Evolutionary conservation across 1,284 basidiomycete genomes (phyloP).

Genomic region (Chalciporus sp.): DNA sequence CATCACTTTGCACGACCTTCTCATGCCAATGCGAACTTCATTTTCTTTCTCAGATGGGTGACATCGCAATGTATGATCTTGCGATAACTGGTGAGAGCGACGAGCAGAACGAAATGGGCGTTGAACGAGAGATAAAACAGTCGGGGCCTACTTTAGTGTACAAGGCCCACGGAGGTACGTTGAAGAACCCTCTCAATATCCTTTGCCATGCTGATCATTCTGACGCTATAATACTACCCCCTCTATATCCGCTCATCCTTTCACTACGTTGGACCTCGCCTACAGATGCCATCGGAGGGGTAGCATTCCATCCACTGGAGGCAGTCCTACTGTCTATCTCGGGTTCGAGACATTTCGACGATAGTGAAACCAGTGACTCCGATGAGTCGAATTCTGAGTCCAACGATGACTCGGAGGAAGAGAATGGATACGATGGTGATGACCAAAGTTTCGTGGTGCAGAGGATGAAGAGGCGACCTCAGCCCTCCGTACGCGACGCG

Average conservation of each 20-base stretch:
- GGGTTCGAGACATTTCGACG: slow-evolving; percentile 66
- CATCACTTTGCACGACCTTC: background rate
- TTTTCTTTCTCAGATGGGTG: slow-evolving; percentile 38
- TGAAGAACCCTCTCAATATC: background rate
- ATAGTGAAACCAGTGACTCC: background rate
- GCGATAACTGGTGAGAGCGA: slow-evolving; percentile 7
- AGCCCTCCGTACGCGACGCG: slow-evolving; percentile 28
- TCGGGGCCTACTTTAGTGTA: slow-evolving; percentile 12
- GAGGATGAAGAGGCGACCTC: slow-evolving; percentile 14
- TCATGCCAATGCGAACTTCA: too few relatives aligned
- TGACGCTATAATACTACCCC: too few relatives aligned
- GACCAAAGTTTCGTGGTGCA: background rate
- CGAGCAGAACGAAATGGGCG: background rate
- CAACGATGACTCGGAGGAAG: slow-evolving; percentile 3
- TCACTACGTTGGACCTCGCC: background rate
- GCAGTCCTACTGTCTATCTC: slow-evolving; percentile 58
- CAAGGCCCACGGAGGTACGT: slow-evolving; percentile 25
- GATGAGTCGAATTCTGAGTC: slow-evolving; percentile 16
- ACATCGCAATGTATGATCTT: slow-evolving; percentile 50
- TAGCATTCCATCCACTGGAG: slow-evolving; percentile 61
- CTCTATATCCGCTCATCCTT: background rate
- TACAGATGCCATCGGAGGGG: slow-evolving; percentile 63
- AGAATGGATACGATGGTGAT: background rate
- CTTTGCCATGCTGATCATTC: background rate
- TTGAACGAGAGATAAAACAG: slow-evolving; percentile 11